phyloP scores from a whole-genome alignment of 495 filamentous ascomycete species.

The Neurospora sp. region DNA sequence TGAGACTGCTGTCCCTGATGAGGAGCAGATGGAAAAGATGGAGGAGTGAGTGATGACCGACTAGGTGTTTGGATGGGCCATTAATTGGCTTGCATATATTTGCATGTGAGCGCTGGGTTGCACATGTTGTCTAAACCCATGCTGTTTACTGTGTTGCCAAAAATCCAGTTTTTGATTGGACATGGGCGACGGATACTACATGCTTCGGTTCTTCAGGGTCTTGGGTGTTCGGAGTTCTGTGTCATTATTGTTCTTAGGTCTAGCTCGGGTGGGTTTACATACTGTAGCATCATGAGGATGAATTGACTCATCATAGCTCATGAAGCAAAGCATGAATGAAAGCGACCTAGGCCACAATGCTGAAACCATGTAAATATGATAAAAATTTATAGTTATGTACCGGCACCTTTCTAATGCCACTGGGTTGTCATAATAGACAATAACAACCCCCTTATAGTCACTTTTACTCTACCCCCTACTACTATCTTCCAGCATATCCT shows the following conservation, averaged over 20 bases:
- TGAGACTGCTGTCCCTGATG: slow-evolving; percentile 2
- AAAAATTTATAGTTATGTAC: not conserved
- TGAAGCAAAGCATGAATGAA: not conserved
- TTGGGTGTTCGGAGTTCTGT: not conserved
- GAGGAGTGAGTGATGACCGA: not conserved
- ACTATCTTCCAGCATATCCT: too few species aligned
- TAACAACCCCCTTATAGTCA: not conserved
- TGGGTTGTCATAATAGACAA: not conserved
- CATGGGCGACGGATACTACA: not conserved
- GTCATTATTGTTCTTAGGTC: not conserved
- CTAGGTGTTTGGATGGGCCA: not conserved
- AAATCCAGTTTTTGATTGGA: not conserved
- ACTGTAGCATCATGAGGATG: not conserved
- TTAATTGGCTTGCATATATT: not conserved
- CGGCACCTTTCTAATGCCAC: not conserved
- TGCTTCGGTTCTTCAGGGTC: not conserved
- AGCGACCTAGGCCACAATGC: not conserved
- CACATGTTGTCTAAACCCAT: not conserved
- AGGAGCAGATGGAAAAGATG: not conserved
- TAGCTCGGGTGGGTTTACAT: not conserved
- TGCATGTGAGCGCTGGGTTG: not conserved
- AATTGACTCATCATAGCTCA: not conserved
- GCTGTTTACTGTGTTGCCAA: not conserved
- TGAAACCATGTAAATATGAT: not conserved
- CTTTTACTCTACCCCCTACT: not conserved